phyloP scores from a whole-genome alignment of 768 basidiomycete genomes.

The Phaeotremella fagi region DNA sequence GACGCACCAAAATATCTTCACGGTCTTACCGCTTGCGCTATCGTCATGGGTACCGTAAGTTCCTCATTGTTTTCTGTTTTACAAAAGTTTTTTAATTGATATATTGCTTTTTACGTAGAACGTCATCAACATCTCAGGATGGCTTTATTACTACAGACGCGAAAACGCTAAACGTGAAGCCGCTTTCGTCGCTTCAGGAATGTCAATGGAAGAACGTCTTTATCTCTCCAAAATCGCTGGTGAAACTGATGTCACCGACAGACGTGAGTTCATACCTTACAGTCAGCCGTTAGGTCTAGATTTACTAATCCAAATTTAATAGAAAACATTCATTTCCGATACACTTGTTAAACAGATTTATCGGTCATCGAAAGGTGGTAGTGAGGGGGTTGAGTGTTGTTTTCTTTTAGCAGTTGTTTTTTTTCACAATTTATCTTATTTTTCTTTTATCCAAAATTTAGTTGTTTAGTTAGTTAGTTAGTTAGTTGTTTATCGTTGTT shows the following conservation, averaged over 20 bases:
- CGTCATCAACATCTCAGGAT: neutral
- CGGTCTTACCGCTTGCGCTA: slow-evolving; percentile 13
- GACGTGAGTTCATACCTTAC: slow-evolving; percentile 1
- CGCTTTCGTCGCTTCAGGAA: slow-evolving; percentile 12
- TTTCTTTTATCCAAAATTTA: too few relatives aligned
- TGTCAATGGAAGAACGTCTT: slow-evolving; percentile 21
- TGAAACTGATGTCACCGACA: slow-evolving; percentile 30
- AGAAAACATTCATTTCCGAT: slow-evolving; percentile 23
- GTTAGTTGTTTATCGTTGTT: too few relatives aligned
- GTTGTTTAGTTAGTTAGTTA: too few relatives aligned
- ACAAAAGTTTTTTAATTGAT: neutral
- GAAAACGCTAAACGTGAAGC: slow-evolving; percentile 16
- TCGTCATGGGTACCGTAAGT: slow-evolving; percentile 8
- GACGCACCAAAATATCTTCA: slow-evolving; percentile 1
- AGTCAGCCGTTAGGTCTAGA: neutral
- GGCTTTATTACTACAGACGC: neutral
- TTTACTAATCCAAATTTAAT: neutral
- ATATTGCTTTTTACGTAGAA: neutral
- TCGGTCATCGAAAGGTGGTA: too few relatives aligned
- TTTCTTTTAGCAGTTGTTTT: too few relatives aligned
- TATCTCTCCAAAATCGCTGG: slow-evolving; percentile 19
- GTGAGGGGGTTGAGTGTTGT: too few relatives aligned
- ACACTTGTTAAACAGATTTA: slow-evolving; percentile 9
- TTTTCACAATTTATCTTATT: too few relatives aligned
- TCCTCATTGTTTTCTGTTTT: neutral